Evolutionary conservation across 306 rosid species (phyloP), one percentile per base, ranked within the genome.

Genomic region (Vigna nakashimae): DNA sequence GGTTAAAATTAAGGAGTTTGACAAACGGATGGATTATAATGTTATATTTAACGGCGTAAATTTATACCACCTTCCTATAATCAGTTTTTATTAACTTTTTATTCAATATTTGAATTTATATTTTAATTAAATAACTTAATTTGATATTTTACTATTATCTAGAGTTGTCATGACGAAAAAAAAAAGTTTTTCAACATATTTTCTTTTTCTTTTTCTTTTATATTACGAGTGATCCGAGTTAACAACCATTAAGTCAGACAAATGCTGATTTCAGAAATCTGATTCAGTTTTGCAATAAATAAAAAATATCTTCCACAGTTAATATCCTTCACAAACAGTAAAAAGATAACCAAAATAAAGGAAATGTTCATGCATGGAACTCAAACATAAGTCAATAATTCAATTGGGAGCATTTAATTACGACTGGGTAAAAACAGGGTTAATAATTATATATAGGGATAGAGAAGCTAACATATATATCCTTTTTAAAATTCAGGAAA

Each of bases 241-340:
- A 65, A 80, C 53, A 18, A 64, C 40, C 43, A 17, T 42, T 22
- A 67, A 68, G 7, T 53, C 66, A 58, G 22, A 24, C 36, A 32
- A 32, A 32, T 0, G 36, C 3, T 26, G 3, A 26, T 26, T 26
- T 26, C 28, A 26, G 28, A 3, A 26, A 26, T 26, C 28, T 26
- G 28, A 26, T 26, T 2, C 0, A 32, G 16, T 58, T 53, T 80
- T 65, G 24, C 3, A 26, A 26, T 11, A 17, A 28, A 60, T 20
- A 20, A 26, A 7, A 69, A 75, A 51, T 76, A 38, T 82, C 43
- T 69, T 20, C 16, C 57, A 32, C 15, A 24, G 38, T 58, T 26
- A 30, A 57, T n/a, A 75, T 69, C 69, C 74, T 78, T 14, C 28
- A 60, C 9, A 30, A 76, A 45, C 11, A 18, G 69, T 69, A 76